Conservation (phyloP, 441 rosid species). For the Gossypium trilobum region DNA sequence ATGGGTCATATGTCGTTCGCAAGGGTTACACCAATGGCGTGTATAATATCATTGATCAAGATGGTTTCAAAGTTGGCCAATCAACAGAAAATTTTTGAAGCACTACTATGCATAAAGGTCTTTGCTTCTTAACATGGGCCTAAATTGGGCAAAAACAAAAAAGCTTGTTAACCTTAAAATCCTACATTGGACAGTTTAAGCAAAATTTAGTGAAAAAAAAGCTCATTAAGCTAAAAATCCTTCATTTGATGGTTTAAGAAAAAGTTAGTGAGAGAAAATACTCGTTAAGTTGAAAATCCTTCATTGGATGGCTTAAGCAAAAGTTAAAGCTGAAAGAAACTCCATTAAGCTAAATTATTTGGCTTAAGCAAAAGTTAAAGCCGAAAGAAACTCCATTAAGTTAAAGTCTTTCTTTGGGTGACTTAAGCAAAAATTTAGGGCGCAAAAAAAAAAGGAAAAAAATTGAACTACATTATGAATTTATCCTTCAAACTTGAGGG, state of each 20-base stretch:
- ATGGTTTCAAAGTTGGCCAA: not conserved
- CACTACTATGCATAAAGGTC: not conserved
- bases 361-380: too few relatives aligned
- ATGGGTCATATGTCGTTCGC: too few relatives aligned
- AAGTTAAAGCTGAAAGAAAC: too few relatives aligned
- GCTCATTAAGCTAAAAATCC: too few relatives aligned
- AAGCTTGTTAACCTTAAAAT: too few relatives aligned
- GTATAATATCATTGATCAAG: not conserved
- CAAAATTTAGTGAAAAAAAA: too few relatives aligned
- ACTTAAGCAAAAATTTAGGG: not conserved
- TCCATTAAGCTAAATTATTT: too few relatives aligned
- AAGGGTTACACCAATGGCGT: not conserved
- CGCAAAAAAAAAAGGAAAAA: too few relatives aligned
- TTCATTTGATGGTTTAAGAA: too few relatives aligned
- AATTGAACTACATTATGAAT: not conserved
- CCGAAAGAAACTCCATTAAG: too few relatives aligned
- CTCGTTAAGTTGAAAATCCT: not conserved
- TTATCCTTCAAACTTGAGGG: not conserved
- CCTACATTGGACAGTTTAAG: too few relatives aligned
- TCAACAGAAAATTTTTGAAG: not conserved
- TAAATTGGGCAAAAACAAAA: not conserved
- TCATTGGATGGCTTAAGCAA: too few relatives aligned
- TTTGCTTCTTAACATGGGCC: not conserved
- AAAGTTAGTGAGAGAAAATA: not conserved
- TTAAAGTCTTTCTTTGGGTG: not conserved